phyloP scores from a whole-genome alignment of 83 land plant species.

The Thuja plicata region DNA sequence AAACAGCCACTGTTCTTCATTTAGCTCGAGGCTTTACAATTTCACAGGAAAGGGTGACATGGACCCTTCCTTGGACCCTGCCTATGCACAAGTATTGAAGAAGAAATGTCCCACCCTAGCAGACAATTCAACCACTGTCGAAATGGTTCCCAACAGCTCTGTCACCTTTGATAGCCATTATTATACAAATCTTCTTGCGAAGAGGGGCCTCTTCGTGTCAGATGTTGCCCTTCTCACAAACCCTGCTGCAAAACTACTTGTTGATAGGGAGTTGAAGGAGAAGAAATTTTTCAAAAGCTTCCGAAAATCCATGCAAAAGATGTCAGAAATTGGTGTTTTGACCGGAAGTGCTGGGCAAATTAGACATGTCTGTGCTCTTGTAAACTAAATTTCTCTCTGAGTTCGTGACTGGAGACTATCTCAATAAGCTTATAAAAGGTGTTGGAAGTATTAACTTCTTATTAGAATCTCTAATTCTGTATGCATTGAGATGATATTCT shows the following conservation, averaged over 20 bases:
- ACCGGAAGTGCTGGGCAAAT: constrained; percentile 40
- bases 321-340: constrained; percentile 35
- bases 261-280: neutral
- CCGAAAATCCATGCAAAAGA: constrained; percentile 24
- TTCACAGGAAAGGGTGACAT: constrained; percentile 45
- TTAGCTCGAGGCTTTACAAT: constrained; percentile 49
- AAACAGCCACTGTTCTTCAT: constrained; percentile 27
- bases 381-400: constrained; percentile 12
- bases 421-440: too few relatives aligned
- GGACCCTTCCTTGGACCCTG: constrained; percentile 27
- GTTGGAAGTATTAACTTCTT: too few relatives aligned
- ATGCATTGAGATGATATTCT: too few relatives aligned
- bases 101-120: constrained; percentile 14
- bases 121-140: constrained; percentile 7
- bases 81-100: neutral
- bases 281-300: constrained; percentile 20
- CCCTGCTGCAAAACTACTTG: neutral
- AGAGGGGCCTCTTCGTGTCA: constrained; percentile 42
- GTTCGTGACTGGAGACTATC: too few relatives aligned
- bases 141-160: constrained; percentile 17
- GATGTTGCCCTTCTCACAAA: constrained; percentile 44
- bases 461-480: too few relatives aligned
- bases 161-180: constrained; percentile 29
- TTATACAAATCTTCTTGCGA: constrained; percentile 14
- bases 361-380: constrained; percentile 29